Evolutionary conservation across 1,284 basidiomycete species (phyloP).

Genomic region (Moesziomyces parantarcticus): DNA sequence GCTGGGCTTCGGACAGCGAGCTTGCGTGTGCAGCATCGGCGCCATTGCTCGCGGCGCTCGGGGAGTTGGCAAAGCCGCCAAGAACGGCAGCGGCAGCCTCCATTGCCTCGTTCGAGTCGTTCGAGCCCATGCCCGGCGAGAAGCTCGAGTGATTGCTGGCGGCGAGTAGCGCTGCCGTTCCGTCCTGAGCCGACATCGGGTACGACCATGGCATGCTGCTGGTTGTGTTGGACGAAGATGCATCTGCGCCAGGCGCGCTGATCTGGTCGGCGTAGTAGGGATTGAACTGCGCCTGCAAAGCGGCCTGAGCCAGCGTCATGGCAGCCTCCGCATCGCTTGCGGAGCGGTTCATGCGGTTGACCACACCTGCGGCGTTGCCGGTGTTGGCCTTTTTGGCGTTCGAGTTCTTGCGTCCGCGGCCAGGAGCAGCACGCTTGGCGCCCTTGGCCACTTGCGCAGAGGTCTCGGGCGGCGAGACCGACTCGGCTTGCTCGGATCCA

Average conservation of each 20-base stretch:
- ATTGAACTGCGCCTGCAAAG: conserved; percentile 52
- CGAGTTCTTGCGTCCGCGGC: conserved; percentile 42
- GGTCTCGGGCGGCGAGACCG: conserved; percentile 33
- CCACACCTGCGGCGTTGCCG: conserved; percentile 35
- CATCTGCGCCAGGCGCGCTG: conserved; percentile 16
- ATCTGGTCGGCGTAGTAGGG: conserved; percentile 45
- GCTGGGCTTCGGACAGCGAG: conserved; percentile 49
- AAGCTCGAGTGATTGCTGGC: conserved; percentile 48
- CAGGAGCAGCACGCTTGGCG: conserved; percentile 36
- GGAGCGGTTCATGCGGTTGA: conserved; percentile 49
- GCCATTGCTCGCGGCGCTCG: conserved; percentile 7
- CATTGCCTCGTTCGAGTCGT: conserved; percentile 52
- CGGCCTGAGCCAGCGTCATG: conserved; percentile 57
- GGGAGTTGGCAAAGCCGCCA: conserved; percentile 44
- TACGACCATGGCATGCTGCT: conserved; percentile 37
- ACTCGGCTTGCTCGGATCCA: conserved; percentile 35
- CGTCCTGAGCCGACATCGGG: conserved; percentile 42
- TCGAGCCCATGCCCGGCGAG: conserved; percentile 43
- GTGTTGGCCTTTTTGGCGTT: conserved; percentile 45
- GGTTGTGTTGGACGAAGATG: conserved; percentile 8
- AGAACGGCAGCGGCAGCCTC: conserved; percentile 51
- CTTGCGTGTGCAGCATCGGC: conserved; percentile 23
- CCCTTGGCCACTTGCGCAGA: conserved; percentile 39
- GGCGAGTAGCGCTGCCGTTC: conserved; percentile 43
- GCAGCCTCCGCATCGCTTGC: conserved; percentile 59